Percentiles rank a stretch among this genome's conserved stretches.
Evolutionary conservation across 2,329 filamentous ascomycete genomes (phyloP).

Genomic region (Colletotrichum sublineola): DNA sequence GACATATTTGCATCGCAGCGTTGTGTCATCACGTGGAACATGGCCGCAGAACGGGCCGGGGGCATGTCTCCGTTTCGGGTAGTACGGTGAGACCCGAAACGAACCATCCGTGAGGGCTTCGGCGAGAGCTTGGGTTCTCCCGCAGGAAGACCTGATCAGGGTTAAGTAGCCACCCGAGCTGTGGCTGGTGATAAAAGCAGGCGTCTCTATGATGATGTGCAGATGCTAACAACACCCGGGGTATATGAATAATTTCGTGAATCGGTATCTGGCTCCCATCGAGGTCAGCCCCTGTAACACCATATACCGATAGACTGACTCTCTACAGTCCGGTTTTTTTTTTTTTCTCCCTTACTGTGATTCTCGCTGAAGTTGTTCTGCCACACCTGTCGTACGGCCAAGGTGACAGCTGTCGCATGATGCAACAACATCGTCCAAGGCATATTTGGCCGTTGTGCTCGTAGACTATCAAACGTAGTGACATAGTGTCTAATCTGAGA

Average conservation of each 20-base stretch:
- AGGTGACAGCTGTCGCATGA: too few species aligned
- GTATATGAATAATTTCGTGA: not conserved
- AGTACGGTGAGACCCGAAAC: constrained; percentile 23
- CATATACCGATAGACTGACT: not conserved
- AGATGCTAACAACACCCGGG: too few species aligned
- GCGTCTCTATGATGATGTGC: not conserved
- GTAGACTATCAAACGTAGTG: too few species aligned
- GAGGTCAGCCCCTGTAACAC: not conserved
- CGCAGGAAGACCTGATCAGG: not conserved
- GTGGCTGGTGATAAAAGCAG: not conserved
- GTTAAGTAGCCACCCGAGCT: not conserved
- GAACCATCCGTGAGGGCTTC: constrained; percentile 10
- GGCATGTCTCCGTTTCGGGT: constrained; percentile 19
- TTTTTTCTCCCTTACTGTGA: not conserved
- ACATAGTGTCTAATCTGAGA: not conserved
- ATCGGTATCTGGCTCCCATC: not conserved
- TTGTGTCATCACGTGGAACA: constrained; percentile 33
- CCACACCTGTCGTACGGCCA: too few species aligned
- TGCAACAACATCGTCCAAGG: too few species aligned
- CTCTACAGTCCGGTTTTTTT: not conserved
- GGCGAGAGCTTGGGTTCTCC: not conserved
- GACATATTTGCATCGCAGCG: constrained; percentile 40
- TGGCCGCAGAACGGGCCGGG: constrained; percentile 38
- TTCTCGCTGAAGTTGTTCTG: too few species aligned
- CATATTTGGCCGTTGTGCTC: too few species aligned